phyloP scores from a whole-genome alignment of 2,329 filamentous ascomycete species.

The Xylaria sp. region DNA sequence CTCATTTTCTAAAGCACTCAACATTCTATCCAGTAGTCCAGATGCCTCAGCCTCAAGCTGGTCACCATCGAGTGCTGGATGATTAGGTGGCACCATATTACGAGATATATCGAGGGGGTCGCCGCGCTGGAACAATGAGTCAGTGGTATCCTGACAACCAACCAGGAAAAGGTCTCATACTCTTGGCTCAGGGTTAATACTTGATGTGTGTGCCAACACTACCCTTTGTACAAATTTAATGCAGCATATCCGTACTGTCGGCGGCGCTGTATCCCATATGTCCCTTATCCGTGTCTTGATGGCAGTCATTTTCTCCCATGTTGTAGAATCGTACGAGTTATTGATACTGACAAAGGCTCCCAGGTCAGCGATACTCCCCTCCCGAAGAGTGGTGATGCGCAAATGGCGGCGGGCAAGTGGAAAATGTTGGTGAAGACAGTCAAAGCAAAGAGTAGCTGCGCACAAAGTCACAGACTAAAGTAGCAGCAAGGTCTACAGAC shows the following conservation, averaged over 20 bases:
- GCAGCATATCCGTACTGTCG: conserved; percentile 87
- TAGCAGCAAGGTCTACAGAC: conserved; percentile 35
- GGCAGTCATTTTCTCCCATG: conserved; percentile 85
- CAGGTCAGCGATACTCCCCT: conserved; percentile 36
- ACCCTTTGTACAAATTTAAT: conserved; percentile 97
- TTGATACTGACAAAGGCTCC: conserved; percentile 69
- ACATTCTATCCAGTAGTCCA: conserved; percentile 85
- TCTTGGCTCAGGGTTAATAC: conserved; percentile 78
- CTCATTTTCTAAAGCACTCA: conserved; percentile 84
- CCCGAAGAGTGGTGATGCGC: conserved; percentile 1
- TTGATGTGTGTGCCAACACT: conserved; percentile 89
- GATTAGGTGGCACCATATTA: conserved; percentile 81
- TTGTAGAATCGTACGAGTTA: conserved; percentile 78
- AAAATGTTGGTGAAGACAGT: conserved; percentile 16
- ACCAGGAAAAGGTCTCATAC: conserved; percentile 54
- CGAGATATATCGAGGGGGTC: conserved; percentile 77
- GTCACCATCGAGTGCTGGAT: conserved; percentile 77
- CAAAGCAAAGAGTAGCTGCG: conserved; percentile 25
- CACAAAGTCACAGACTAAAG: conserved; percentile 31
- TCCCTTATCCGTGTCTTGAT: conserved; percentile 90
- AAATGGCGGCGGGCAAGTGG: background rate
- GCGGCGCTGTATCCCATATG: conserved; percentile 81
- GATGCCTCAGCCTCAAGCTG: conserved; percentile 92
- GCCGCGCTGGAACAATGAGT: conserved; percentile 46
- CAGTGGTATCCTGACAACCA: conserved; percentile 25